A percentile compares a stretch with the other conserved stretches of the same genome.
Evolutionary conservation across 1,284 basidiomycete genomes (phyloP).

Genomic region (Termitomyces sp.): DNA sequence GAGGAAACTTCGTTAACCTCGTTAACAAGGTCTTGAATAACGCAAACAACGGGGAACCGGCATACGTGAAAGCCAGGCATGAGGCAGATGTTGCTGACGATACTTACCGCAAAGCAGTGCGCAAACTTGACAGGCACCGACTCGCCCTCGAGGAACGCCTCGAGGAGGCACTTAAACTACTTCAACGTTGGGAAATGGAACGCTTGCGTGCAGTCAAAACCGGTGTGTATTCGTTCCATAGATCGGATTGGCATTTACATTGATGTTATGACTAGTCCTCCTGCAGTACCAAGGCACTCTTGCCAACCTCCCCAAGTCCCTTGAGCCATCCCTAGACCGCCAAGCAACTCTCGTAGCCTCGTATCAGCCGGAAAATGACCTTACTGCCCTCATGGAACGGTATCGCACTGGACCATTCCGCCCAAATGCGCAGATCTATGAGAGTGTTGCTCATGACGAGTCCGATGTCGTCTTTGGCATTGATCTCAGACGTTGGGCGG

Average conservation of each 20-base stretch:
- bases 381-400: slow-evolving; percentile 79
- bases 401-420: slow-evolving; percentile 89
- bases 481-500: slow-evolving; percentile 83
- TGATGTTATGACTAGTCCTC: slow-evolving; percentile 45
- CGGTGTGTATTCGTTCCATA: slow-evolving; percentile 35
- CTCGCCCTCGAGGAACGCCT: slow-evolving; percentile 80
- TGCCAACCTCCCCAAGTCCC: slow-evolving; percentile 60
- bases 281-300: slow-evolving; percentile 81
- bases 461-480: slow-evolving; percentile 85
- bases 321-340: slow-evolving; percentile 61
- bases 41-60: slow-evolving; percentile 45
- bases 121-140: slow-evolving; percentile 75
- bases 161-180: slow-evolving; percentile 72
- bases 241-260: background rate
- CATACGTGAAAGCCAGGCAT: slow-evolving; percentile 61
- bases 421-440: slow-evolving; percentile 78
- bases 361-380: slow-evolving; percentile 82
- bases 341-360: slow-evolving; percentile 73
- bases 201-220: slow-evolving; percentile 79
- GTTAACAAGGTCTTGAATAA: slow-evolving; percentile 66
- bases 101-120: slow-evolving; percentile 68
- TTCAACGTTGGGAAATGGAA: slow-evolving; percentile 85
- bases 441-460: slow-evolving; percentile 75
- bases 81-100: slow-evolving; percentile 79
- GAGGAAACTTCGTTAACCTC: slow-evolving; percentile 56